Evolutionary conservation across 2,329 filamentous ascomycete species (phyloP).

Genomic region (Cladosporium phlei): DNA sequence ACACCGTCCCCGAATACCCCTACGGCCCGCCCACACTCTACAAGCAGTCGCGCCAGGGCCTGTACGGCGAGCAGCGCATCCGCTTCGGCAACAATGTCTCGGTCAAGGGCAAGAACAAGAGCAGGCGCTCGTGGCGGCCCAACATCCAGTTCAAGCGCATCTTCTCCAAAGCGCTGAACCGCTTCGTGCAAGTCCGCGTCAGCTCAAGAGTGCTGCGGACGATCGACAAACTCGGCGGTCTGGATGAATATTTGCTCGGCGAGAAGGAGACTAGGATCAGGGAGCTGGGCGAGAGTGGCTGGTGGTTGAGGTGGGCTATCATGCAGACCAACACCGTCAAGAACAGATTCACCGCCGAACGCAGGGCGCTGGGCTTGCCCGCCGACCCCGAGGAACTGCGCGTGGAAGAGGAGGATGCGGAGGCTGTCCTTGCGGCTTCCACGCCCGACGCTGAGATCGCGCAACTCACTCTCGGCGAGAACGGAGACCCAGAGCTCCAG

Average conservation of each 20-base stretch:
- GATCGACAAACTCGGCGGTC: slow-evolving; percentile 78
- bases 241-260: slow-evolving; percentile 88
- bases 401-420: slow-evolving; percentile 18
- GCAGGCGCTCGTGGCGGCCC: slow-evolving; percentile 67
- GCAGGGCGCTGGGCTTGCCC: slow-evolving; percentile 61
- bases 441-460: slow-evolving; percentile 18
- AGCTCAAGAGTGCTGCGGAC: slow-evolving; percentile 60
- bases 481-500: slow-evolving; percentile 14
- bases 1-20: slow-evolving; percentile 55
- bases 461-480: slow-evolving; percentile 13
- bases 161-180: slow-evolving; percentile 58
- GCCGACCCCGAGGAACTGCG: slow-evolving; percentile 16
- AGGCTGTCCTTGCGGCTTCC: slow-evolving; percentile 14
- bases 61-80: slow-evolving; percentile 58
- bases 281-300: slow-evolving; percentile 84
- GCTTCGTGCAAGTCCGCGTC: slow-evolving; percentile 62
- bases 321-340: slow-evolving; percentile 72
- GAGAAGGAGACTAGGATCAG: slow-evolving; percentile 71
- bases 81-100: slow-evolving; percentile 76
- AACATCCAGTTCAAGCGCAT: slow-evolving; percentile 66
- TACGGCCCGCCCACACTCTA: slow-evolving; percentile 65
- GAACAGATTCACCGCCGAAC: slow-evolving; percentile 61
- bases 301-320: slow-evolving; percentile 82
- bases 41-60: slow-evolving; percentile 67
- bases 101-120: slow-evolving; percentile 63